Evolutionary conservation across 345 rosid species (phyloP).

Genomic region (Corchorus olitorius): DNA sequence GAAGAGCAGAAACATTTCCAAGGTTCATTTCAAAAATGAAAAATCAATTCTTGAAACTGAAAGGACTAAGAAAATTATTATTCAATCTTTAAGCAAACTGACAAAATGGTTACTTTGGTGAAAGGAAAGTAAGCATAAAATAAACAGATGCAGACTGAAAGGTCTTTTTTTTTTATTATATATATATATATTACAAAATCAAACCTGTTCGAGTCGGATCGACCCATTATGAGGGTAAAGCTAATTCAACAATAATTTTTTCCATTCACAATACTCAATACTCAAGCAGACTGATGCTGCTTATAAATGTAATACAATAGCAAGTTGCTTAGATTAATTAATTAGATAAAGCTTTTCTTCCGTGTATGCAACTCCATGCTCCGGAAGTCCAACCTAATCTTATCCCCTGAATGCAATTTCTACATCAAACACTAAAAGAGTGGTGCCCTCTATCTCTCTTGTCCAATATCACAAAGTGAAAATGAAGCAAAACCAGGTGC

Average conservation of each 20-base stretch:
- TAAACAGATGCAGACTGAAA: not conserved
- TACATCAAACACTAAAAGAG: not conserved
- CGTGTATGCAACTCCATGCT: no score
- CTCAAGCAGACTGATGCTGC: no score
- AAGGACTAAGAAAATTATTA: not conserved
- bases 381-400: not conserved
- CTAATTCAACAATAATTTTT: no score
- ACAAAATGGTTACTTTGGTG: not conserved
- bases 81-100: not conserved
- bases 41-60: not conserved
- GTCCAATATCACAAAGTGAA: constrained; percentile 2
- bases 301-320: no score
- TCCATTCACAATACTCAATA: no score
- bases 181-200: no score
- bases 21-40: not conserved
- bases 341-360: not conserved
- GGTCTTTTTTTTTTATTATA: no score
- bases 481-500: not conserved
- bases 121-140: not conserved
- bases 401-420: constrained; percentile 8
- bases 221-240: no score
- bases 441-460: not conserved
- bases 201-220: no score
- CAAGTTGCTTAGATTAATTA: no score
- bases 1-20: no score